Evolutionary conservation across 495 filamentous ascomycete genomes (phyloP), one percentile per base, ranked within the genome.

Genomic region (Patellaria atrata): DNA sequence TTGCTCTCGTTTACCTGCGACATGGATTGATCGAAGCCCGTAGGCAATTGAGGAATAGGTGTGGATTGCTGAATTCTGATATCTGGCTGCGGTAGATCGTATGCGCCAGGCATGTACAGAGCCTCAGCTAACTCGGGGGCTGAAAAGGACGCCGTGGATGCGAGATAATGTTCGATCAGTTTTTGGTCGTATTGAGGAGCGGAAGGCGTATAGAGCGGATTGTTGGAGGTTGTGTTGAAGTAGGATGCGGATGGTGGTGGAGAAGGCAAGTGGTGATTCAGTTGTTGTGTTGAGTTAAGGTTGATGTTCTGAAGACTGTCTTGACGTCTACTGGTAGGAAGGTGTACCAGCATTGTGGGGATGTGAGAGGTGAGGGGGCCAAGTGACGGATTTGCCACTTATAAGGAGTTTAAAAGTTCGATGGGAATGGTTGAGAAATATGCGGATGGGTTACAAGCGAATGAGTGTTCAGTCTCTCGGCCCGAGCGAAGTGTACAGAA

Each of bases 61-160:
- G 48, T 52, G 34, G 45, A 48, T 28, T 52, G 45, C 38, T 52
- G 48, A 14, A 52, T 48, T 35, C 48, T 45, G 35, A 52, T 52
- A 22, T 37, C 40, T 27, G 48, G 48, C 38, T 41, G 41, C 36
- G 35, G 23, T 35, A 43, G 43, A 18, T 52, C 41, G 41, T 22
- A 47, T 18, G 43, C 36, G 34, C 36, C 22, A 16, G 43, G 40
- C 46, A 50, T 50, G 46, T 42, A 50, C 25, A 39, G 46, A 22
- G 12, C 31, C 33, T 40, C 40, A 32, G 38, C 26, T 37, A 35
- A 23, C 30, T 28, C 11, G 18, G 32, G 23, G 14, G 29, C 20
- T n/a, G 30, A 14, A 30, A 41, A 41, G 28, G 36, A 41, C 29
- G 45, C 42, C 41, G 42, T 37, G 2, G 45, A 44, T 18, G 41